These are phyloP conservation scores for Flaveria floridana DNA, from an alignment of 140 eudicot genomes.

Conservation along the genomic window DNA sequence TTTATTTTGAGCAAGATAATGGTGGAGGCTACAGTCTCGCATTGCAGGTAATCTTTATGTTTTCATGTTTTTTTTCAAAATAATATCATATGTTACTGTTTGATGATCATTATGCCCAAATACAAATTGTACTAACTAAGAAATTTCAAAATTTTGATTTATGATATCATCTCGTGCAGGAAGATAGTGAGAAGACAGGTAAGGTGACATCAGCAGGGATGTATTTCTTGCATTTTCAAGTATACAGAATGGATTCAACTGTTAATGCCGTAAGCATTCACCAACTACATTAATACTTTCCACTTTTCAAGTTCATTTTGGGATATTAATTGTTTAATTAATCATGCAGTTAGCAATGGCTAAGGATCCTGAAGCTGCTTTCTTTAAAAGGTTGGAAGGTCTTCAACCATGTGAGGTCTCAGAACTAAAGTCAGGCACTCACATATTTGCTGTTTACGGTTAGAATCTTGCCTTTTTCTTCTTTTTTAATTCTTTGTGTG, in stretches of 20 bases:
- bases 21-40: slow-evolving; percentile 86
- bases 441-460: slow-evolving; percentile 97
- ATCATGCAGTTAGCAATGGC: slow-evolving; percentile 80
- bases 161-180: slow-evolving; percentile 50
- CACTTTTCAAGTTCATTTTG: not conserved
- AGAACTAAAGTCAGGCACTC: slow-evolving; percentile 83
- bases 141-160: not conserved
- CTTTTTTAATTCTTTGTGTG: not conserved
- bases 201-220: slow-evolving; percentile 94
- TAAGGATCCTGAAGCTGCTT: slow-evolving; percentile 97
- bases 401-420: slow-evolving; percentile 98
- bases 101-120: not conserved
- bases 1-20: slow-evolving; percentile 85
- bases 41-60: slow-evolving; percentile 58
- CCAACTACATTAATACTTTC: not conserved
- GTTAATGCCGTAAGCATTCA: slow-evolving; percentile 72
- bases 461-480: slow-evolving; percentile 19
- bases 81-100: not conserved
- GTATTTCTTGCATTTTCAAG: slow-evolving; percentile 97
- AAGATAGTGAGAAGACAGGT: slow-evolving; percentile 92
- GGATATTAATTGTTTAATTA: not conserved
- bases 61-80: not conserved
- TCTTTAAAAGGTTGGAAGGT: slow-evolving; percentile 91
- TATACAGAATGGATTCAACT: slow-evolving; percentile 92
- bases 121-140: not conserved